These are phyloP conservation scores for Nemania sp. DNA, from an alignment of 2,329 filamentous ascomycete species.

Conservation along the genomic window DNA sequence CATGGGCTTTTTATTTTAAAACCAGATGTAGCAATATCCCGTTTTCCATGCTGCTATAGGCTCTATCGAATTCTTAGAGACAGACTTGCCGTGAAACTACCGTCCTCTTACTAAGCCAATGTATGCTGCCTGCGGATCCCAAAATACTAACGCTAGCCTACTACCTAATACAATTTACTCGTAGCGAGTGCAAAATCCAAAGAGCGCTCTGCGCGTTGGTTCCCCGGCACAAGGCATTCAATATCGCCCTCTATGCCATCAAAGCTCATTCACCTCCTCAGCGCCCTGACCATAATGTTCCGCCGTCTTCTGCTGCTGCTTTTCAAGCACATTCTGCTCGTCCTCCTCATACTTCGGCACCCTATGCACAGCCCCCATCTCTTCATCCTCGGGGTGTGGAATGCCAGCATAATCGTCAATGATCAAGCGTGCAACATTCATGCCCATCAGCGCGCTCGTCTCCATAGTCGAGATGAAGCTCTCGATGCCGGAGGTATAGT, in stretches of 20 bases:
- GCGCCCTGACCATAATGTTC: not conserved
- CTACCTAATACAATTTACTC: not conserved
- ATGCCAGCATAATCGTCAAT: conserved; percentile 65
- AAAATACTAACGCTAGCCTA: not conserved
- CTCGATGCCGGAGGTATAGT: conserved; percentile 83
- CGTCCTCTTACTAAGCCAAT: not conserved
- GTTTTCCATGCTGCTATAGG: no score
- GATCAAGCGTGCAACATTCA: conserved; percentile 81
- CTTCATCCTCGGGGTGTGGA: conserved; percentile 18
- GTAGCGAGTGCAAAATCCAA: not conserved
- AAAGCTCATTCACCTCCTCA: conserved; percentile 27
- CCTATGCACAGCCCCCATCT: conserved; percentile 7
- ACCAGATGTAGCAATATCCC: not conserved
- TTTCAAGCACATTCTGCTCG: conserved; percentile 27
- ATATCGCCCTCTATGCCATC: not conserved
- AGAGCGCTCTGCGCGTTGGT: not conserved
- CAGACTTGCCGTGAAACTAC: not conserved
- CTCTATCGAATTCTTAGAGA: not conserved
- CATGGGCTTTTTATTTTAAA: no score
- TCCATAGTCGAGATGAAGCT: conserved; percentile 98
- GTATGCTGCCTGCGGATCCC: not conserved
- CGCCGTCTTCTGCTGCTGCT: conserved; percentile 19
- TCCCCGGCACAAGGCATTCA: not conserved
- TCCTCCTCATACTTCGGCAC: conserved; percentile 30
- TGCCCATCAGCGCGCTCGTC: conserved; percentile 91